Evolutionary conservation across 345 rosid species (phyloP).

Genomic region (Linum tenue): DNA sequence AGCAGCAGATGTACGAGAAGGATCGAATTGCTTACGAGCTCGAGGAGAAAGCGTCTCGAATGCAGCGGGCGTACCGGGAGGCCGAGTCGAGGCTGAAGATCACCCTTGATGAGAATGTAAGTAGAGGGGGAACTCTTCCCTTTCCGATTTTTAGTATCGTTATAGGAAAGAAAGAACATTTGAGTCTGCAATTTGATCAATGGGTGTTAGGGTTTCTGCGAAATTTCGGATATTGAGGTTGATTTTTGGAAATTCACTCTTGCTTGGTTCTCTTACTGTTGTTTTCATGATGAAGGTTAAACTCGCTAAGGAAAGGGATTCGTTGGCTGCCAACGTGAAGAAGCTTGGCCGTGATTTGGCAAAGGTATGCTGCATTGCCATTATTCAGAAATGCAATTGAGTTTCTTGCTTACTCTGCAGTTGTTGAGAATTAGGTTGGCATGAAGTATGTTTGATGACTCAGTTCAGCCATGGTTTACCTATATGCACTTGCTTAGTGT

Average conservation of each 20-base stretch:
- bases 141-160: too few species aligned
- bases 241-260: background rate
- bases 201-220: background rate
- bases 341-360: slow-evolving; percentile 76
- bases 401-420: background rate
- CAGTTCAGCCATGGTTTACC: background rate
- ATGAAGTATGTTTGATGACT: background rate
- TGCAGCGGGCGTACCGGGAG: slow-evolving; percentile 45
- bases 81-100: slow-evolving; percentile 50
- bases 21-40: slow-evolving; percentile 54
- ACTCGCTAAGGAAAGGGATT: slow-evolving; percentile 67
- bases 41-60: slow-evolving; percentile 35
- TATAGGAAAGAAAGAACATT: background rate
- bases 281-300: slow-evolving; percentile 37
- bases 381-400: slow-evolving; percentile 6
- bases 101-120: slow-evolving; percentile 62
- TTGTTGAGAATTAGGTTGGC: background rate
- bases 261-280: slow-evolving; percentile 12
- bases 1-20: slow-evolving; percentile 48
- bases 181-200: background rate
- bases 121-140: background rate
- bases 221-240: background rate
- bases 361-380: slow-evolving; percentile 37
- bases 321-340: slow-evolving; percentile 59
- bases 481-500: background rate